These are phyloP conservation scores for Moricandia moricandioides DNA, from an alignment of 345 rosid genomes.

Conservation along the genomic window DNA sequence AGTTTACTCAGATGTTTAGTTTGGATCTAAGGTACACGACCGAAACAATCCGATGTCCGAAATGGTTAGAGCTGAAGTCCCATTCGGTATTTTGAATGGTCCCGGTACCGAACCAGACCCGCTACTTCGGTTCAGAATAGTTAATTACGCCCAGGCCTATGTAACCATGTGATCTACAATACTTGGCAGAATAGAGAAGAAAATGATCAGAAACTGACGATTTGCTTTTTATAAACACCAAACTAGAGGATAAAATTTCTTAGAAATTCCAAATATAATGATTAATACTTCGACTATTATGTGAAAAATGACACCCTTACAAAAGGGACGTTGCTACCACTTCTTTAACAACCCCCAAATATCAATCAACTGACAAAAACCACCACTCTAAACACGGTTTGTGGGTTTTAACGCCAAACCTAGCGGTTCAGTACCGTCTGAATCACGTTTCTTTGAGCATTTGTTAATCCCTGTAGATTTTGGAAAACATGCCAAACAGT, in stretches of 20 bases:
- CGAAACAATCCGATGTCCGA: too few species aligned
- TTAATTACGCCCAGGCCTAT: too few species aligned
- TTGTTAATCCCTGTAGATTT: conserved; percentile 53
- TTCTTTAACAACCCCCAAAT: conserved; percentile 12
- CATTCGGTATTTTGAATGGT: too few species aligned
- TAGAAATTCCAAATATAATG: background rate
- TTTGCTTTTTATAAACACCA: background rate
- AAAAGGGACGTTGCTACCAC: conserved; percentile 1
- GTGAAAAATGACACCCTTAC: conserved; percentile 2
- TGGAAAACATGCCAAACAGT: conserved; percentile 20
- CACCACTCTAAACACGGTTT: conserved; percentile 13
- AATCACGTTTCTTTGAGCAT: conserved; percentile 51
- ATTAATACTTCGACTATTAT: background rate
- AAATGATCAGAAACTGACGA: background rate
- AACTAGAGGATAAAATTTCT: background rate
- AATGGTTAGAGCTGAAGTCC: too few species aligned
- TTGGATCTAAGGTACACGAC: too few species aligned
- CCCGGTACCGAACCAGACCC: too few species aligned
- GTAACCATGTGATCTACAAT: too few species aligned
- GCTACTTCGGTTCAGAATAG: too few species aligned
- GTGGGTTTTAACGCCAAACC: background rate
- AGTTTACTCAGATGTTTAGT: too few species aligned
- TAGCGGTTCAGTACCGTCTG: conserved; percentile 41
- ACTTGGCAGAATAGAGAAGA: too few species aligned
- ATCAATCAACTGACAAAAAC: conserved; percentile 9